Conservation (phyloP, 208 protist species). For the Phytomonas sp. region DNA sequence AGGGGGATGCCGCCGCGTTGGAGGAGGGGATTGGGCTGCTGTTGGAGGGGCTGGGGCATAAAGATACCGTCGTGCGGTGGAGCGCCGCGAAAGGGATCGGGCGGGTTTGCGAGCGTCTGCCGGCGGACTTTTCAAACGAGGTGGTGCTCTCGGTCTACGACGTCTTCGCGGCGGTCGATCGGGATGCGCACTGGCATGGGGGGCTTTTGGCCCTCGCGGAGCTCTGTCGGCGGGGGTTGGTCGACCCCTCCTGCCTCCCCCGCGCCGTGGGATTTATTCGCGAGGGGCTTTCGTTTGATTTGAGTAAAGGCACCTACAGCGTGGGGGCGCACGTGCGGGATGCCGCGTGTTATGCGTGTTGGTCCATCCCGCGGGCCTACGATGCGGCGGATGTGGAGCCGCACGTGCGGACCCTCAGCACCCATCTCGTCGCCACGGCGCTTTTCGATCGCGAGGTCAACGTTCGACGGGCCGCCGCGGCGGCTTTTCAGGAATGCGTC, state of each 20-base stretch:
- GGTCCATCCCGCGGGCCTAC: conserved; percentile 98
- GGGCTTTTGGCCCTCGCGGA: conserved; percentile 94
- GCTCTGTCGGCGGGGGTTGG: conserved; percentile 90
- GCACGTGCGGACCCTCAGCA: conserved; percentile 74
- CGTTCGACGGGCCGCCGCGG: conserved; percentile 87
- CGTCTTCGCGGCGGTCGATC: conserved; percentile 38
- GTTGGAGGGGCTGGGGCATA: conserved; percentile 64
- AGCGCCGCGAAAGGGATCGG: conserved; percentile 95
- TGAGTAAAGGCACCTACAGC: conserved; percentile 90
- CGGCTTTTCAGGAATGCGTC: conserved; percentile 92
- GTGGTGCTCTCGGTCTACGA: conserved; percentile 80
- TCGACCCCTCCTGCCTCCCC: conserved; percentile 76
- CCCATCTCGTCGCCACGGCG: conserved; percentile 66
- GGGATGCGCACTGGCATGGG: conserved; percentile 92
- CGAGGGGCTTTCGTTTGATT: conserved; percentile 89
- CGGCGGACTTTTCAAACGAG: conserved; percentile 81
- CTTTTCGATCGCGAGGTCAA: conserved; percentile 91
- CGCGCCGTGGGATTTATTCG: conserved; percentile 68
- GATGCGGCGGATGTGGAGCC: conserved; percentile 73
- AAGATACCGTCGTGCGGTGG: conserved; percentile 95
- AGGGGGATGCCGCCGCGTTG: conserved; percentile 58
- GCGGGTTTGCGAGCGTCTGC: conserved; percentile 89
- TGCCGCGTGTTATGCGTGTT: conserved; percentile 97
- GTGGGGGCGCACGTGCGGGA: conserved; percentile 97
- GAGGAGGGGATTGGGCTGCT: conserved; percentile 71